A percentile compares a stretch with the other conserved stretches of the same genome.
Conservation (phyloP, 306 rosid species). For the Castanea mollissima region DNA sequence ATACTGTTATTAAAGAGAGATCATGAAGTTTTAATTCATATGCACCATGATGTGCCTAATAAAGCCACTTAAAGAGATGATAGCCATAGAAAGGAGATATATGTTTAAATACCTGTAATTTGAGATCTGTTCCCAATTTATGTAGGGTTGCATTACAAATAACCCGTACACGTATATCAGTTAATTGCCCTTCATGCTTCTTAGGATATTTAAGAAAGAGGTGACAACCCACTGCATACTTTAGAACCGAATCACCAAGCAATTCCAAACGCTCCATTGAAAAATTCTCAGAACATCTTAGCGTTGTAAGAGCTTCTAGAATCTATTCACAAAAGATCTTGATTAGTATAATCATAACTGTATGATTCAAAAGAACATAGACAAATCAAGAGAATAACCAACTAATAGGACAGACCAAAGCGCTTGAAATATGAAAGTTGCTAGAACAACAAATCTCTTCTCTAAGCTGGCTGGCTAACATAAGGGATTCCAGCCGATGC, state of each 20-base stretch:
- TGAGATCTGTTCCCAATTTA: slow-evolving; percentile 56
- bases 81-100: background rate
- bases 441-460: slow-evolving; percentile 51
- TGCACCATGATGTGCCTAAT: background rate
- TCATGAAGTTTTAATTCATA: background rate
- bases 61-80: background rate
- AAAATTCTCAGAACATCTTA: slow-evolving; percentile 69
- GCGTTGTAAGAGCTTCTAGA: slow-evolving; percentile 86
- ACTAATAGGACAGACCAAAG: slow-evolving; percentile 52
- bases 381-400: slow-evolving; percentile 6
- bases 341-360: slow-evolving; percentile 9
- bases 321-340: slow-evolving; percentile 42
- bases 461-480: slow-evolving; percentile 92
- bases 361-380: slow-evolving; percentile 7
- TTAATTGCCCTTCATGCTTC: slow-evolving; percentile 75
- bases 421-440: slow-evolving; percentile 53
- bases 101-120: slow-evolving; percentile 58
- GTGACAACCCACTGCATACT: slow-evolving; percentile 78
- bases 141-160: slow-evolving; percentile 76
- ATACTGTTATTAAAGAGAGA: background rate
- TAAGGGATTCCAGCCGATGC: slow-evolving; percentile 77
- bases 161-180: slow-evolving; percentile 44
- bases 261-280: slow-evolving; percentile 97
- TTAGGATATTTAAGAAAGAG: slow-evolving; percentile 75
- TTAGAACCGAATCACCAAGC: slow-evolving; percentile 92